Percentiles rank a stretch among this genome's conserved stretches.
phyloP scores from a whole-genome alignment of 169 alveolate species.

The Eimeria acervulina region DNA sequence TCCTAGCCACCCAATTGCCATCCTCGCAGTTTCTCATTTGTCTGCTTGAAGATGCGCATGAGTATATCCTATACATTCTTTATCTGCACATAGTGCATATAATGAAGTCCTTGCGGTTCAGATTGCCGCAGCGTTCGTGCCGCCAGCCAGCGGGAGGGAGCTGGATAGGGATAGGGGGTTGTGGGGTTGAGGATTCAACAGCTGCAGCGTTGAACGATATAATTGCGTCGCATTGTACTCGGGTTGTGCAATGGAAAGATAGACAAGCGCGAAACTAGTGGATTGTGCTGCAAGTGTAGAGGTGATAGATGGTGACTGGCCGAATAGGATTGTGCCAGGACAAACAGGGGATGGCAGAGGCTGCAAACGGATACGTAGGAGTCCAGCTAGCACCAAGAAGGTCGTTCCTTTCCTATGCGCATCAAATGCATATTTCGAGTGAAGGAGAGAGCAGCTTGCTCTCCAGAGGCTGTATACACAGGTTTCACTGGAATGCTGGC shows the following conservation, averaged over 20 bases:
- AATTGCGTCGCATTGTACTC: not conserved
- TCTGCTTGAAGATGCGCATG: not conserved
- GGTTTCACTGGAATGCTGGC: not conserved
- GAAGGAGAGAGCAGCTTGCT: not conserved
- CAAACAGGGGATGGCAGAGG: not conserved
- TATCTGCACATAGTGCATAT: not conserved
- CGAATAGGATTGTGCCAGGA: not conserved
- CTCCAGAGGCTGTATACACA: not conserved
- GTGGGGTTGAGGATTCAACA: not conserved
- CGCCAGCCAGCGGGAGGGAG: not conserved
- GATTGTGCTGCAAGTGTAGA: not conserved
- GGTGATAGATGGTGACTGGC: not conserved
- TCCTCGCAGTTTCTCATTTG: not conserved
- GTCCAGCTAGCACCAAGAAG: not conserved
- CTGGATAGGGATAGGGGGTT: not conserved
- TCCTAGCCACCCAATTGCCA: not conserved
- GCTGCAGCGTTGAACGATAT: not conserved
- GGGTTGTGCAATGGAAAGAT: not conserved
- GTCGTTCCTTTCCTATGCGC: too few species aligned
- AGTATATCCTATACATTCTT: not conserved
- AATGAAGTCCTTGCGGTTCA: not conserved
- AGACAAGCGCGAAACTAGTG: not conserved
- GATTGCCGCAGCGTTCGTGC: not conserved
- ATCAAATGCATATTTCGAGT: too few species aligned
- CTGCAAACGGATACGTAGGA: not conserved